phyloP scores from a whole-genome alignment of 2,329 filamentous ascomycete species.

The Fusarium mundagurra region DNA sequence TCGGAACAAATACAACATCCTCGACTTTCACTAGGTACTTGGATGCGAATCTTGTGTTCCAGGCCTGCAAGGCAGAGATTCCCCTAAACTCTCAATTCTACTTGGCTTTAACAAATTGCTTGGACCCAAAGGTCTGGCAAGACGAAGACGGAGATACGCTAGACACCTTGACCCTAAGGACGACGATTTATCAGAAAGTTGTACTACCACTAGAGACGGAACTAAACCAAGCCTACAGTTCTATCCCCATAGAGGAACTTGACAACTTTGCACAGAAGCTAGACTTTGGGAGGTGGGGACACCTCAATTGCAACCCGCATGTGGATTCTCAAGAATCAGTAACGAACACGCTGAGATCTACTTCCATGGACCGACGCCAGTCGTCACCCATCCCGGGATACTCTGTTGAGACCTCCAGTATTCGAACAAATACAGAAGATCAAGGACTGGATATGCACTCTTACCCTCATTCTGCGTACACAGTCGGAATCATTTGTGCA shows the following conservation, averaged over 20 bases:
- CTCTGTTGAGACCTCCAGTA: no score
- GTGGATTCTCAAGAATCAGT: rapidly evolving
- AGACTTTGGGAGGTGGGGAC: not conserved
- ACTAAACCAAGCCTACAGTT: not conserved
- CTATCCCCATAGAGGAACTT: rapidly evolving
- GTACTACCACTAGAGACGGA: not conserved
- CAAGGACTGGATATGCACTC: rapidly evolving
- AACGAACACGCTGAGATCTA: rapidly evolving
- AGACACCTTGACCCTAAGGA: rapidly evolving
- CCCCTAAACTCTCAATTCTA: not conserved
- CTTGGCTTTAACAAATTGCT: not conserved
- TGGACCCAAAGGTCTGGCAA: not conserved
- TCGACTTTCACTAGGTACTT: not conserved
- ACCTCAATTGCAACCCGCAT: rapidly evolving
- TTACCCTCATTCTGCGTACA: not conserved
- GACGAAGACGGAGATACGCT: rapidly evolving
- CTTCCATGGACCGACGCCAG: no score
- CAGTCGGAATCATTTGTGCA: rapidly evolving
- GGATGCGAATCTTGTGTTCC: not conserved
- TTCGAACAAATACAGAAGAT: no score
- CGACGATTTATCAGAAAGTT: not conserved
- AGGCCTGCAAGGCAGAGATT: not conserved
- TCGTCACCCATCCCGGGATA: no score
- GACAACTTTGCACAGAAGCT: rapidly evolving
- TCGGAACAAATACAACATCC: rapidly evolving